Base-by-base conservation (phyloP, 176 grass and related monocot species). In the Aegilops bicornis region DNA sequence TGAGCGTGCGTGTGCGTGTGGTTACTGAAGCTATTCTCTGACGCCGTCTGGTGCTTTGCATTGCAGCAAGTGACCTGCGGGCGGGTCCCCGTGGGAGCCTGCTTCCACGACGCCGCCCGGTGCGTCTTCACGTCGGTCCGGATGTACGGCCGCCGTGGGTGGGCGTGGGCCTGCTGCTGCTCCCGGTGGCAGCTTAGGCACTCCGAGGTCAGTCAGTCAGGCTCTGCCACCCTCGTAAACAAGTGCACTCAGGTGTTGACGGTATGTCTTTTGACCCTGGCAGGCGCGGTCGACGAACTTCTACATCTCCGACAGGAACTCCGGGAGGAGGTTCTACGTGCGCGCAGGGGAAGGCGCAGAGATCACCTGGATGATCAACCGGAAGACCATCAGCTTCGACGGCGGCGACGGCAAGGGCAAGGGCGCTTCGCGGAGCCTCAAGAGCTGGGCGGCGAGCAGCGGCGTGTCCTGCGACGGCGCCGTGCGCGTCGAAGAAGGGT, bases 61-160 rank as follows among this genome's bases (percentile, higher is more conserved):
- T 80, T 88, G 87, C 90, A 98, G 96, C 96, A 98, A 94, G 90
- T 98, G 25, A 98, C 96, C 62, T 98, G 96, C 78, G 96, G 93
- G 31, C 87, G 78, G 42, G 37, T 85, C 4, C 88, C 93, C 20
- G 76, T 96, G 6, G 67, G 70, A 15, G 82, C 93, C 62, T 78
- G 22, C 64, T 98, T 95, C 84, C 91, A 92, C 65, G 80, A 91
- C 71, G 83, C 91, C 15, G 79, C 86, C 19, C 78, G 93, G 40
- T 98, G 93, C 82, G 82, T 94, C 80, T 94, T 92, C 95, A 83
- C 96, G 48, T 92, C 96, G 17, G 87, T 83, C 2, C 70, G 89
- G 76, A 8, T 98, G 40, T 88, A 90, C 45, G 86, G 94, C 7
- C 79, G 83, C 85, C 89, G 66, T n/a, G 79, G 82, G 66, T 93